Conservation (phyloP, 2,329 filamentous ascomycete genomes). For the Phoma sp. region DNA sequence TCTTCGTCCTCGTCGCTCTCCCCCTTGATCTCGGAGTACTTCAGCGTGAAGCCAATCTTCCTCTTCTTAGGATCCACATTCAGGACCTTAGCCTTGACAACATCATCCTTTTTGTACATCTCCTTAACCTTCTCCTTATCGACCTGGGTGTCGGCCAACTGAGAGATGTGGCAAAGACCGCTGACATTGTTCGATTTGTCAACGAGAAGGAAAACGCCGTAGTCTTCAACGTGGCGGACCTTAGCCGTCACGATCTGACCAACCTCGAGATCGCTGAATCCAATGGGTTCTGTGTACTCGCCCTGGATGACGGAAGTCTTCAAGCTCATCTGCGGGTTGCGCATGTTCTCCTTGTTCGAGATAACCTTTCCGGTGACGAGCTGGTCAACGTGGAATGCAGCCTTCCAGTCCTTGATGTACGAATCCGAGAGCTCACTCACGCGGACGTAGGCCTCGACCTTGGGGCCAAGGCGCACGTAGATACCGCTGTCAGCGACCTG, state of each 20-base stretch:
- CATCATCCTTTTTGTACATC: constrained; percentile 87
- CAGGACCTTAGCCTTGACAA: constrained; percentile 90
- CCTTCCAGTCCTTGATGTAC: constrained; percentile 96
- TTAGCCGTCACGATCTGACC: constrained; percentile 89
- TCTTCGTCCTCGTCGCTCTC: constrained; percentile 52
- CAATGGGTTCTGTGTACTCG: constrained; percentile 76
- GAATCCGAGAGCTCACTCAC: constrained; percentile 89
- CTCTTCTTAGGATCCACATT: constrained; percentile 77
- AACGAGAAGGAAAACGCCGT: constrained; percentile 91
- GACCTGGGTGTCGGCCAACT: constrained; percentile 86
- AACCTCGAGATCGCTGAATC: constrained; percentile 76
- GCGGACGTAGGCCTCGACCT: constrained; percentile 81
- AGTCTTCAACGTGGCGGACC: constrained; percentile 92
- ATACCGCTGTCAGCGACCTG: constrained; percentile 88
- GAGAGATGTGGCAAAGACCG: constrained; percentile 88
- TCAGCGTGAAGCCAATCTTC: constrained; percentile 87
- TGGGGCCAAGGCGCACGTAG: constrained; percentile 83
- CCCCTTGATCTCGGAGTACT: constrained; percentile 86
- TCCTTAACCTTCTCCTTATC: constrained; percentile 88
- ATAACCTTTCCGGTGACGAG: constrained; percentile 88
- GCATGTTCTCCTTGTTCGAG: constrained; percentile 70
- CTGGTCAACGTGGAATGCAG: constrained; percentile 85
- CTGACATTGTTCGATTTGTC: constrained; percentile 89
- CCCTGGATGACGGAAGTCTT: constrained; percentile 85
- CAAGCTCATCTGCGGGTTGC: constrained; percentile 83